Base-by-base conservation (phyloP, 2,329 filamentous ascomycete genomes). In the Penicillium freii region DNA sequence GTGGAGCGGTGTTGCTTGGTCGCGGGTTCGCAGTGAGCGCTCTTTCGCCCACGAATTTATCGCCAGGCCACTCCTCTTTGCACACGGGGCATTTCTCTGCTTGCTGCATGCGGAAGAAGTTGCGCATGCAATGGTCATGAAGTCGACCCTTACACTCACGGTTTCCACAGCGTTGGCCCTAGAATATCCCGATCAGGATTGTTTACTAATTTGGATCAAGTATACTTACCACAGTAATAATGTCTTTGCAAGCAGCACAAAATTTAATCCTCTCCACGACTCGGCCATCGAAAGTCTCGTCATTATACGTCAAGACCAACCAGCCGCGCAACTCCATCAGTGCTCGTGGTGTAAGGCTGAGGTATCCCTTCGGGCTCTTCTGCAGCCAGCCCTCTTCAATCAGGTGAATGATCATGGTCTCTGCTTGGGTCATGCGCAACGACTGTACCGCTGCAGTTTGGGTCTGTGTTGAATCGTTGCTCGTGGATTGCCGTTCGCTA, bases 281-380 rank as follows among this genome's bases (percentile, higher is more conserved):
- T 10, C 70, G 73, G 1, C 75, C 76, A 25, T 84, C 85, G 1
- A 81, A 79, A 10, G 85, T 83, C 0, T 82, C 77, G 54, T 95
- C 90, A 70, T 99, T 97, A 75, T 96, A 99, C 29, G 88, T 91
- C 52, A 90, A 89, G n/a, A 91, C 77, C 48, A 99, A 81, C 87
- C 92, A 97, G 1, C 84, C 81, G 57, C 88, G 82, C 56, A 99
- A 77, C 78, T 99, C 94, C 80, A 97, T 85, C 64, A 99, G 77
- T 1, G 86, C 88, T 9, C 93, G 84, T 3, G 91, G 84, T 51
- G 87, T 88, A 19, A 97, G 80, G 19, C 83, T 85, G 73, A 91
- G 97, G 74, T 87, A 96, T 0, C 86, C 86, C 11, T 82, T 81
- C 17, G 72, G 69, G 58, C 89, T 94, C 70, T 86, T 85, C 72